Evolutionary conservation across 768 basidiomycete genomes (phyloP).

Genomic region (Auriscalpium vulgare): DNA sequence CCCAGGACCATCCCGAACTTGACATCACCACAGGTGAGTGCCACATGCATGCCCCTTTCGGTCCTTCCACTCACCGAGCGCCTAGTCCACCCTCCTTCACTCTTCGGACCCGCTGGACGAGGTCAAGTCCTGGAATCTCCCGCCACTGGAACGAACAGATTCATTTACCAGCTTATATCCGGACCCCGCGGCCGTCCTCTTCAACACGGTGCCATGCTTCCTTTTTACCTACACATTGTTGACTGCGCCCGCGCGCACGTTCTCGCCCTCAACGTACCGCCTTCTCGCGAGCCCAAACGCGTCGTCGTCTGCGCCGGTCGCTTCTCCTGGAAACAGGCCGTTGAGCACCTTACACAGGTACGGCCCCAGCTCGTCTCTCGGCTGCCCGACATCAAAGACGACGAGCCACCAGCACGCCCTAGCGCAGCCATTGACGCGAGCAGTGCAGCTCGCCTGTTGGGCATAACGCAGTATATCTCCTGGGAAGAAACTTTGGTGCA

Average conservation of each 20-base stretch:
- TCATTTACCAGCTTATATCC: neutral
- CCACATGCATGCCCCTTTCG: neutral
- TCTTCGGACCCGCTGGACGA: neutral
- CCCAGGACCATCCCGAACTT: neutral
- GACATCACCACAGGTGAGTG: slow-evolving; percentile 2
- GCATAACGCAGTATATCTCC: neutral
- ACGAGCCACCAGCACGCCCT: slow-evolving; percentile 3
- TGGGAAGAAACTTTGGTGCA: slow-evolving; percentile 5
- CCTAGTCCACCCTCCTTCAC: neutral
- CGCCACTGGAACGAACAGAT: neutral
- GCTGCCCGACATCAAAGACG: neutral
- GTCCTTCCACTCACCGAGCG: neutral
- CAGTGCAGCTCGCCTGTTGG: neutral
- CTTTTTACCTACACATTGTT: neutral
- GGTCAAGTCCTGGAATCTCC: neutral
- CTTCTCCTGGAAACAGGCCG: neutral
- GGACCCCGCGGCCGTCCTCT: neutral
- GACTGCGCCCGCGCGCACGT: neutral
- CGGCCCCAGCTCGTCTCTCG: neutral
- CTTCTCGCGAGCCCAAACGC: neutral
- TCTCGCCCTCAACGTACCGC: neutral
- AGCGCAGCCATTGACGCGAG: neutral
- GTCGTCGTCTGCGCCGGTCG: neutral
- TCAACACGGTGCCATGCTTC: neutral
- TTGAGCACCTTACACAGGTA: neutral